A percentile compares a stretch with the other conserved stretches of the same genome.
These are phyloP conservation scores for Zasmidium cellare DNA, from an alignment of 2,329 filamentous ascomycete genomes.

Conservation along the genomic window DNA sequence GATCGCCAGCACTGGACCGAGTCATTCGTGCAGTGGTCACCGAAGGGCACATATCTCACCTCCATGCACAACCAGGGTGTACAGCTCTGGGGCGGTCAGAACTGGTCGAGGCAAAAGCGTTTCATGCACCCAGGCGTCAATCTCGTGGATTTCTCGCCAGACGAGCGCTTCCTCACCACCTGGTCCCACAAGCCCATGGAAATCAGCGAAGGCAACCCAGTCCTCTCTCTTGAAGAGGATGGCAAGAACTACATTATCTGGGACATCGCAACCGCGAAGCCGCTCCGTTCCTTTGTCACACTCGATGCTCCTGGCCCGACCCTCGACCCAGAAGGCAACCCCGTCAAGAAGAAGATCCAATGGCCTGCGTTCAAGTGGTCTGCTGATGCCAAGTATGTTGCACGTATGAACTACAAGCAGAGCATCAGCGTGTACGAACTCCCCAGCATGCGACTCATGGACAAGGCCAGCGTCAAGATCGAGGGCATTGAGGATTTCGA, in stretches of 20 bases:
- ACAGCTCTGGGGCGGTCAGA: conserved; percentile 90
- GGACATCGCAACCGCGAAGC: conserved; percentile 88
- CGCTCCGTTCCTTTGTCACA: conserved; percentile 89
- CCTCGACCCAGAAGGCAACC: conserved; percentile 61
- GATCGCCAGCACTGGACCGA: conserved; percentile 97
- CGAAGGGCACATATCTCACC: conserved; percentile 87
- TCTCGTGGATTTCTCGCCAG: conserved; percentile 91
- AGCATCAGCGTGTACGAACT: conserved; percentile 91
- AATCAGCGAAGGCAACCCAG: conserved; percentile 85
- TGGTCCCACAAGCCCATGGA: conserved; percentile 95
- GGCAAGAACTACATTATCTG: conserved; percentile 99
- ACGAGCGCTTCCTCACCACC: conserved; percentile 89
- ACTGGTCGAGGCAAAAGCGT: conserved; percentile 86
- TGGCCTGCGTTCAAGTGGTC: conserved; percentile 99
- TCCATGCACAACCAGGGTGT: conserved; percentile 96
- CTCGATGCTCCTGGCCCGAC: conserved; percentile 71
- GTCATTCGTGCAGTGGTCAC: conserved; percentile 97
- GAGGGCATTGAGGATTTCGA: conserved; percentile 98
- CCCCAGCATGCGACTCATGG: conserved; percentile 83
- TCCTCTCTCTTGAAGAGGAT: conserved; percentile 77
- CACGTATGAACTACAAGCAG: conserved; percentile 81
- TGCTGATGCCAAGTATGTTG: conserved; percentile 93
- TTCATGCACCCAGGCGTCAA: conserved; percentile 96
- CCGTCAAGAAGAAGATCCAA: conserved; percentile 85
- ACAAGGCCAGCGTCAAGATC: conserved; percentile 92